phyloP scores from a whole-genome alignment of 2,329 filamentous ascomycete species.

The Hypoxylon sp. region DNA sequence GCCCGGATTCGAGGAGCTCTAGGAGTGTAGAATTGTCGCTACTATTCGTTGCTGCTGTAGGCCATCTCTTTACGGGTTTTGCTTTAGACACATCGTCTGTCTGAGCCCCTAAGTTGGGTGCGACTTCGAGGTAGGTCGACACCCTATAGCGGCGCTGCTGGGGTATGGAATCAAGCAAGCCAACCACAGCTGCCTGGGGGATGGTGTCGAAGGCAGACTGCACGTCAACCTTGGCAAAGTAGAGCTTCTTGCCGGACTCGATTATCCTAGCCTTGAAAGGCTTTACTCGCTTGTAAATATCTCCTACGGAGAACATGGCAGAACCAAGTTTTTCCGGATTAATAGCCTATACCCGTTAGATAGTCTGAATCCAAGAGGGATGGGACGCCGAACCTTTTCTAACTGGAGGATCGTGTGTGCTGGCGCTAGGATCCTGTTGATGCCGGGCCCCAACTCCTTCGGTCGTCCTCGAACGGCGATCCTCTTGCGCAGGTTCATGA shows the following conservation, averaged over 20 bases:
- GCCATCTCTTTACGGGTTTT: conserved; percentile 59
- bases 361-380: neutral
- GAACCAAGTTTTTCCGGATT: conserved; percentile 74
- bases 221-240: conserved; percentile 93
- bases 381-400: conserved; percentile 67
- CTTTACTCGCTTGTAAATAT: conserved; percentile 78
- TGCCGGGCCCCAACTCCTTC: conserved; percentile 50
- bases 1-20: conserved; percentile 52
- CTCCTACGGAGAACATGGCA: conserved; percentile 80
- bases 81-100: conserved; percentile 36
- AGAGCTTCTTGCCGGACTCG: conserved; percentile 59
- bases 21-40: conserved; percentile 55
- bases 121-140: conserved; percentile 76
- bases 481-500: conserved; percentile 82
- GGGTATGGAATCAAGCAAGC: conserved; percentile 67
- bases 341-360: conserved; percentile 47
- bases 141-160: conserved; percentile 71
- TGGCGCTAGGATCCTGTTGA: conserved; percentile 69
- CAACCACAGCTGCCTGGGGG: conserved; percentile 77
- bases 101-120: conserved; percentile 51
- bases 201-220: conserved; percentile 95
- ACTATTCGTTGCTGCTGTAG: conserved; percentile 57
- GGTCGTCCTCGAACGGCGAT: conserved; percentile 56
- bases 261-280: conserved; percentile 67
- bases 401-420: conserved; percentile 79